Base-by-base conservation (phyloP, 108 stramenopile species). In the Cafeteria roenbergensis region DNA sequence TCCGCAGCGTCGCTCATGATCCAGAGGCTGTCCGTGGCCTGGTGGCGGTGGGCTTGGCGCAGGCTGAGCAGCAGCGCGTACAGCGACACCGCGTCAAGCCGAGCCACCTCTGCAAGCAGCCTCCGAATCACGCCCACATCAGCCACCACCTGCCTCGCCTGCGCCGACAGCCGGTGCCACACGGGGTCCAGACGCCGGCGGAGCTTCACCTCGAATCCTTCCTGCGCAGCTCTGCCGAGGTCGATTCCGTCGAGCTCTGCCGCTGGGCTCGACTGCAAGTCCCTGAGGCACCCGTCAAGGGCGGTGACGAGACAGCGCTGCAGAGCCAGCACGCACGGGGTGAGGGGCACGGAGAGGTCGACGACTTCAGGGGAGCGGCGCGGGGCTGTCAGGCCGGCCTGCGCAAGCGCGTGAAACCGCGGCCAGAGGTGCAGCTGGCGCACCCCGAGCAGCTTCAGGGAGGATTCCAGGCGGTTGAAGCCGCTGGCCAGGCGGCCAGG, bases 51-150 rank as follows among this genome's bases (percentile, higher is more conserved):
- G 54, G 84, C 77, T 25, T 78, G 82, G 63, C 87, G 85, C 56
- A 94, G 79, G 33, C 66, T 72, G 63, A 83, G 72, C 26, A 97
- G 64, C 27, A 89, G 65, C 26, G 78, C 82, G 73, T 84, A 93
- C 69, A 97, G 94, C 25, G 78, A 80, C 31, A 94, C 77, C 48
- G 90, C 88, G 73, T 97, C 96, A 68, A 89, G 90, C 21, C 89
- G 85, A 62, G 94, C 82, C 56, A 94, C 68, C 59, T 81, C 76
- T 65, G 89, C 87, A 69, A 97, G 92, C 34, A 95, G 73, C n/a
- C 84, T 78, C 27, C 94, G 79, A 51, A 97, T 69, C 1, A 77
- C 85, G 51, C 85, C 68, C 51, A 97, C 66, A 69, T 97, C 96
- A 51, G 71, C 70, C 34, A 95, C 82, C 0, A 91, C 74, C 76